phyloP scores from a whole-genome alignment of 176 grass and related monocot species.

The Oryza punctata region DNA sequence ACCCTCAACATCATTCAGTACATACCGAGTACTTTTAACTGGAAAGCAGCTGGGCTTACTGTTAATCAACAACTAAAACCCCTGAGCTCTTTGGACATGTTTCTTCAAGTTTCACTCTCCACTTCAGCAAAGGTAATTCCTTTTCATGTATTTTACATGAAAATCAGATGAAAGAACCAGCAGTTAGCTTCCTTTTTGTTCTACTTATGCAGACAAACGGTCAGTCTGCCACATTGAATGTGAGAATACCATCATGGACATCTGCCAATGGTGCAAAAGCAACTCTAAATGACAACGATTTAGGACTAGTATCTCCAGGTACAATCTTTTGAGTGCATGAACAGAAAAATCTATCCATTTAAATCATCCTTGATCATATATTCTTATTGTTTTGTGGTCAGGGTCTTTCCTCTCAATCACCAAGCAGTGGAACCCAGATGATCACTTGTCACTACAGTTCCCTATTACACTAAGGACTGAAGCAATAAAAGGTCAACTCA shows the following conservation, averaged over 20 bases:
- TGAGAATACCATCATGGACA: conserved; percentile 89
- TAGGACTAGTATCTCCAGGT: conserved; percentile 66
- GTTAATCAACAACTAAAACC: conserved; percentile 67
- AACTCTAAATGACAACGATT: conserved; percentile 66
- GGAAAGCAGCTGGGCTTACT: conserved; percentile 61
- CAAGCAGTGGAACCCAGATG: conserved; percentile 72
- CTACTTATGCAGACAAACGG: conserved; percentile 52
- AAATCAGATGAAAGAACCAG: conserved; percentile 8
- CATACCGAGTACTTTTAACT: conserved; percentile 78
- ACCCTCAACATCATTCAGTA: conserved; percentile 81
- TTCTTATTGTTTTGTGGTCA: conserved; percentile 35
- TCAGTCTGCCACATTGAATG: conserved; percentile 63
- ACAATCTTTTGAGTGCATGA: conserved; percentile 24
- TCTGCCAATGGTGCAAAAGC: conserved; percentile 56
- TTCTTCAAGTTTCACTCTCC: conserved; percentile 62
- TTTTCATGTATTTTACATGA: background rate
- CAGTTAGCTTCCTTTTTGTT: conserved; percentile 27
- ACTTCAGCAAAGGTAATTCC: conserved; percentile 56
- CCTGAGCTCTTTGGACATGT: conserved; percentile 50
- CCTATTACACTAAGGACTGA: conserved; percentile 64
- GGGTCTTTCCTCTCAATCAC: conserved; percentile 75
- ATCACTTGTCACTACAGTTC: conserved; percentile 59
- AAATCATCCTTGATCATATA: background rate
- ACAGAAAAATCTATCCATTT: background rate
- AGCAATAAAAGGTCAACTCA: conserved; percentile 67